phyloP scores from a whole-genome alignment of 78 protist species.

The Dictyostelium purpureum region DNA sequence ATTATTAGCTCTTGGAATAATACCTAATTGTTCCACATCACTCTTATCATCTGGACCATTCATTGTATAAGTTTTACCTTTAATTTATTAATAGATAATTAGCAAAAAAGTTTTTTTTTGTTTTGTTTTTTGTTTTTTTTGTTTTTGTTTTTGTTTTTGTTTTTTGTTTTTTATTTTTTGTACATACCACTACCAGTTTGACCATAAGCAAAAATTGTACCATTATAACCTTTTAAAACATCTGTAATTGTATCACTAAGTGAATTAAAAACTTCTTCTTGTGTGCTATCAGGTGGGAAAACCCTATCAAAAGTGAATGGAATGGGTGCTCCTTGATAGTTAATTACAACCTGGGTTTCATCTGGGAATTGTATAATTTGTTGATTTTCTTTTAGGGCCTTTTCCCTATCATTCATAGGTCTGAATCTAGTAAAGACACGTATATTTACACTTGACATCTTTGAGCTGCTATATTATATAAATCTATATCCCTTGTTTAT shows the following conservation, averaged over 20 bases:
- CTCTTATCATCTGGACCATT: slow-evolving; percentile 30
- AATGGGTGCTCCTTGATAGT: not conserved
- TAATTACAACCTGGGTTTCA: slow-evolving; percentile 27
- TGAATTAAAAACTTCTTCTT: slow-evolving; percentile 47
- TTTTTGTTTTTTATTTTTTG: too few species aligned
- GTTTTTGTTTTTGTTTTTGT: too few species aligned
- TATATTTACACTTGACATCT: slow-evolving; percentile 4
- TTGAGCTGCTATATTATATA: too few species aligned
- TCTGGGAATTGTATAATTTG: slow-evolving; percentile 15
- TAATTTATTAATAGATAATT: too few species aligned
- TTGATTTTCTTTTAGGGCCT: not conserved
- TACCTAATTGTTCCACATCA: slow-evolving; percentile 53
- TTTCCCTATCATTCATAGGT: slow-evolving; percentile 49
- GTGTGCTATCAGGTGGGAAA: slow-evolving; percentile 48
- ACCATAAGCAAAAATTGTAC: slow-evolving; percentile 82
- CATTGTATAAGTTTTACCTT: slow-evolving; percentile 77
- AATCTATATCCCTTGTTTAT: too few species aligned
- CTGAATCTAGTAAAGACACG: slow-evolving; percentile 31
- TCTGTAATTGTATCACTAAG: slow-evolving; percentile 27
- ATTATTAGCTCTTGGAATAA: slow-evolving; percentile 57
- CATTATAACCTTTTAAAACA: slow-evolving; percentile 80
- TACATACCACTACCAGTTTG: slow-evolving; percentile 34
- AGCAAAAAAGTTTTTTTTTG: too few species aligned
- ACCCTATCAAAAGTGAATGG: slow-evolving; percentile 75
- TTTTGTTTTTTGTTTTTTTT: too few species aligned